Evolutionary conservation across 768 basidiomycete genomes (phyloP), one percentile per base, ranked within the genome.

Genomic region (Holtermanniella nyarrowii): DNA sequence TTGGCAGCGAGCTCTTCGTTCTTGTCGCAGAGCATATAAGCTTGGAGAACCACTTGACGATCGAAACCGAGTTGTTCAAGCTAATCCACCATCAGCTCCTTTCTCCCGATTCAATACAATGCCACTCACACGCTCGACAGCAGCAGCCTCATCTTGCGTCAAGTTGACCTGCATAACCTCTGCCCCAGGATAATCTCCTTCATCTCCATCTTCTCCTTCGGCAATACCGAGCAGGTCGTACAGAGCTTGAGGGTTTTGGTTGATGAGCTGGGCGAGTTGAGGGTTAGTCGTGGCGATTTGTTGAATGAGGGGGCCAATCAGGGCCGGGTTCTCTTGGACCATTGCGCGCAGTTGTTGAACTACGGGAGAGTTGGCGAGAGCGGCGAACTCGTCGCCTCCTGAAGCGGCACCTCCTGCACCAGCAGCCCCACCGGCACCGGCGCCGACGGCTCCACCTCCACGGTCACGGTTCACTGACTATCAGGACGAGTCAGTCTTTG

Each of bases 1-100:
- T 95, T 95, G 13, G 93, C 95, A 7, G 95, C 90, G 18, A 91
- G 74, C 66, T 96, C 89, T 73, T 97, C 95, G 66, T 97, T 89
- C 78, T 87, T 89, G 70, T 89, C 95, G 71, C 91, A 96, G 10
- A 71, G 54, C 50, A 73, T 56, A 73, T 86, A 99, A 1, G 95
- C 95, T 71, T 96, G 81, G 27, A 91, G 74, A n/a, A 78, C 93
- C 0, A 76, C 75, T 42, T 89, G 77, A 39, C 88, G 79, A 16
- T 86, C 71, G 71, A 99, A 97, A 0, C 95, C 93, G 43, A 97
- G 80, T 0, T 75, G 83, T 73, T 87, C 80, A 56, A 95, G 76
- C 91, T 95, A 58, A 7, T 7, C 31, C 10, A 7, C 31, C 31
- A 16, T 37, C 31, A 37, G 31, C 31, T 37, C 31, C n/a, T n/a